Base-by-base conservation (phyloP, 257 asterid genomes). In the Voacanga thouarsii region DNA sequence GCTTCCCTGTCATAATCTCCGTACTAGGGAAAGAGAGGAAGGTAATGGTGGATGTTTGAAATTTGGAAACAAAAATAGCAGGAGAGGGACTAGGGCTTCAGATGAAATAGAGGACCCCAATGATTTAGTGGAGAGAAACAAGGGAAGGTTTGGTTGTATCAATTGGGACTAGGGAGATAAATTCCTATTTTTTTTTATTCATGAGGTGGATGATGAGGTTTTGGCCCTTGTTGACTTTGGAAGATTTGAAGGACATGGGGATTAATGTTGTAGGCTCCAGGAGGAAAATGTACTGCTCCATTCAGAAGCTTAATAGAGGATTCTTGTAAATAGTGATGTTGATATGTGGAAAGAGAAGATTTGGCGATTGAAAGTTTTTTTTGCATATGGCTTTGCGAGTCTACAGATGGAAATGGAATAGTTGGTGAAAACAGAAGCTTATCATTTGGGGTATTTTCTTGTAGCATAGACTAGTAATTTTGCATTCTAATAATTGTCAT, bases 171-270 rank as follows among this genome's bases (percentile, higher is more conserved):
- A 78, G 91, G 92, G 75, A 76, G 91, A 78, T 93, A 93, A 44
- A 87, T 89, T 10, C 92, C 96, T 0, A 94, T n/a, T 92, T 30
- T 92, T 92, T 72, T 92, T 87, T 85, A 87, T 93, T 53, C 98
- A 93, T 21, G 98, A 93, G 86, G 98, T 93, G 50, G 97, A 93
- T 68, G 96, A 90, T 41, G 95, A 93, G 80, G 94, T 93, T 61
- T 75, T 93, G n/a, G 81, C 96, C 94, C 0, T 70, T 93, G 95
- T 72, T 93, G 72, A 92, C 98, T 0, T 67, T 93, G 85, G 98
- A 93, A 85, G 98, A 92, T 88, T 93, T 93, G 21, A 93, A 92
- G 83, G 98, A 92, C 82, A 93, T 93, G 98, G 97, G 97, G 50
- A 87, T 93, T 41, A 93, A 83, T 79, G 96, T 96, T 1, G 97